Percentiles rank a stretch among this genome's conserved stretches.
phyloP scores from a whole-genome alignment of 805 yeast genomes.

The Lachancea waltii region DNA sequence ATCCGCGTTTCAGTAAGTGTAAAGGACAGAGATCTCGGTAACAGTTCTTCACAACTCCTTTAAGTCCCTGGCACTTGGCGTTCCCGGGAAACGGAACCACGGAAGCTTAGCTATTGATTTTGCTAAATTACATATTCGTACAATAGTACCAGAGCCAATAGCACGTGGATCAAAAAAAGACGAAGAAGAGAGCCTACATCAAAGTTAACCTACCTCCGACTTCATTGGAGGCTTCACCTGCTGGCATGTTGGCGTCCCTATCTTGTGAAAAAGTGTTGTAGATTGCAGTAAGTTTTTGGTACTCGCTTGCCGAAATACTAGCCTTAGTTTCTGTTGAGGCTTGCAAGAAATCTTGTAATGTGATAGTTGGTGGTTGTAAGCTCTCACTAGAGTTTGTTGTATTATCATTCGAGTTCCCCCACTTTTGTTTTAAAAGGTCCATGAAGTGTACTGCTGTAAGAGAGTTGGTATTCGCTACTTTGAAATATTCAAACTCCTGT shows the following conservation, averaged over 20 bases:
- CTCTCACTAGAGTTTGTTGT: neutral
- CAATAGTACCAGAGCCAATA: no score
- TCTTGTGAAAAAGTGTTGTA: constrained; percentile 69
- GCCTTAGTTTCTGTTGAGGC: constrained; percentile 77
- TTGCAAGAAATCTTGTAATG: constrained; percentile 47
- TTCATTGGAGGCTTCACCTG: constrained; percentile 71
- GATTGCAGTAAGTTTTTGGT: constrained; percentile 51
- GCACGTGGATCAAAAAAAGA: no score
- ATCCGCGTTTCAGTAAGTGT: no score
- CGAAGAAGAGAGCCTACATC: constrained; percentile 50
- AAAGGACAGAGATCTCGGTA: no score
- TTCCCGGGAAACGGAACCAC: no score
- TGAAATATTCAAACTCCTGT: constrained; percentile 1
- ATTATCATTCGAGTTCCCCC: neutral
- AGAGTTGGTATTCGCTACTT: neutral
- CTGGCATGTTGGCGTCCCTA: constrained; percentile 83
- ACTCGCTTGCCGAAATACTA: constrained; percentile 76
- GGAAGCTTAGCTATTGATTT: no score
- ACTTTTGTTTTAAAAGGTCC: neutral
- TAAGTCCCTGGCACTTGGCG: no score
- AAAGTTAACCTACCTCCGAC: constrained; percentile 81
- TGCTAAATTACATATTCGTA: no score
- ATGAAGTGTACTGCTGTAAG: neutral
- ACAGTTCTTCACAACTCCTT: no score
- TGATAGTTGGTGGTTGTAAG: constrained; percentile 32